Conservation (phyloP, 73 alveolate genomes). For the Paramecium sexaurelia region DNA sequence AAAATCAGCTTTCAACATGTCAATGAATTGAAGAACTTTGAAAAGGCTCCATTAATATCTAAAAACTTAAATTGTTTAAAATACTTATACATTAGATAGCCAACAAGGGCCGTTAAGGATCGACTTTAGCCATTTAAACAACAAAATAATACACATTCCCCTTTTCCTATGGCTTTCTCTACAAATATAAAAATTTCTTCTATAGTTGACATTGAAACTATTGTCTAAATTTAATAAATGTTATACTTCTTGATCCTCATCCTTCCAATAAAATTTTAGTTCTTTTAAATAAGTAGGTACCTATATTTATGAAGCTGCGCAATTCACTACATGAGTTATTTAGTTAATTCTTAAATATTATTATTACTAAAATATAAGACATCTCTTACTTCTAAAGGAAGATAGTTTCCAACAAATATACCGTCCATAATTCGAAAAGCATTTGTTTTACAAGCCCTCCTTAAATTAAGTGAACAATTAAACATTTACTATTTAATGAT, state of each 20-base stretch:
- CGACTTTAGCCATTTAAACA: constrained; percentile 2
- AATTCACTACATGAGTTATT: constrained; percentile 6
- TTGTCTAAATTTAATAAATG: background rate
- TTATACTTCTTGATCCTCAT: background rate
- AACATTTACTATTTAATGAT: background rate
- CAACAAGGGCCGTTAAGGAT: background rate
- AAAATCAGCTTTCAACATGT: background rate
- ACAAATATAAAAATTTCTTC: background rate
- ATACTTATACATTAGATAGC: constrained; percentile 20
- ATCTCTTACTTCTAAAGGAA: background rate
- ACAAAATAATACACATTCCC: background rate
- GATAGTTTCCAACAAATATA: background rate
- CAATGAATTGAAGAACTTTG: background rate
- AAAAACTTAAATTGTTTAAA: background rate
- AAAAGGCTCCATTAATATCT: constrained; percentile 14
- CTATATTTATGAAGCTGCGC: background rate
- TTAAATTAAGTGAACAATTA: background rate
- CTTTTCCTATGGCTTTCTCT: background rate
- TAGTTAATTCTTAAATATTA: background rate
- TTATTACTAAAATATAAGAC: background rate
- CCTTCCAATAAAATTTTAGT: background rate
- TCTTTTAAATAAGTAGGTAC: background rate
- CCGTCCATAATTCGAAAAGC: background rate
- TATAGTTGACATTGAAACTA: background rate
- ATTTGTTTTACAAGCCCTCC: background rate